A percentile compares a stretch with the other conserved stretches of the same genome.
Evolutionary conservation across 257 asterid genomes (phyloP).

Genomic region (Solanum piurae): DNA sequence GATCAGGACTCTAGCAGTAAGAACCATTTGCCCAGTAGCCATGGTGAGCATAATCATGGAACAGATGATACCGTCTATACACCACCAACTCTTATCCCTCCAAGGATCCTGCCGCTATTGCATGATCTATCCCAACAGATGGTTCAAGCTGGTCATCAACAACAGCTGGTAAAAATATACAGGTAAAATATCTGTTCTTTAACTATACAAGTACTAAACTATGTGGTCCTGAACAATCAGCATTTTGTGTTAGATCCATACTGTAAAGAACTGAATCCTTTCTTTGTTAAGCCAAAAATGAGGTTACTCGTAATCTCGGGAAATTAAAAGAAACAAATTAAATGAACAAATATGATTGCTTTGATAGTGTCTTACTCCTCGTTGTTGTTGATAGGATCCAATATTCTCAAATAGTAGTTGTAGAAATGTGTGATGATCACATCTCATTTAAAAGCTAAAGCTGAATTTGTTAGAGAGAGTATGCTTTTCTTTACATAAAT

Average conservation of each 20-base stretch:
- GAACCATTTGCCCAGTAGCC: conserved; percentile 54
- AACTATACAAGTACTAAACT: not conserved
- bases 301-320: not conserved
- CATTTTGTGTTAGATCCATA: not conserved
- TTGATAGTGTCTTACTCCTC: not conserved
- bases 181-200: conserved; percentile 30
- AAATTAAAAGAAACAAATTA: not conserved
- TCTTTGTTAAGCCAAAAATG: not conserved
- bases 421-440: not conserved
- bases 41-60: conserved; percentile 47
- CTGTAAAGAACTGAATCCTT: not conserved
- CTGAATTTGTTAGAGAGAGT: not conserved
- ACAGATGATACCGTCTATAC: conserved; percentile 64
- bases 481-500: not conserved
- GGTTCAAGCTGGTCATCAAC: conserved; percentile 91
- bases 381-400: not conserved
- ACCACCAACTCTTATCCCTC: conserved; percentile 87
- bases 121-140: conserved; percentile 91
- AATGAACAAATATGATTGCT: not conserved
- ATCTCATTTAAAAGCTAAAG: not conserved
- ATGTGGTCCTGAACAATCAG: not conserved
- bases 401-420: not conserved
- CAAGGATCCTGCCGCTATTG: conserved; percentile 83
- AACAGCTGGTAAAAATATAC: conserved; percentile 75
- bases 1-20: conserved; percentile 48